Percentiles rank a stretch among this genome's conserved stretches.
Conservation (phyloP, 768 basidiomycete species). For the Collybia mongolica region DNA sequence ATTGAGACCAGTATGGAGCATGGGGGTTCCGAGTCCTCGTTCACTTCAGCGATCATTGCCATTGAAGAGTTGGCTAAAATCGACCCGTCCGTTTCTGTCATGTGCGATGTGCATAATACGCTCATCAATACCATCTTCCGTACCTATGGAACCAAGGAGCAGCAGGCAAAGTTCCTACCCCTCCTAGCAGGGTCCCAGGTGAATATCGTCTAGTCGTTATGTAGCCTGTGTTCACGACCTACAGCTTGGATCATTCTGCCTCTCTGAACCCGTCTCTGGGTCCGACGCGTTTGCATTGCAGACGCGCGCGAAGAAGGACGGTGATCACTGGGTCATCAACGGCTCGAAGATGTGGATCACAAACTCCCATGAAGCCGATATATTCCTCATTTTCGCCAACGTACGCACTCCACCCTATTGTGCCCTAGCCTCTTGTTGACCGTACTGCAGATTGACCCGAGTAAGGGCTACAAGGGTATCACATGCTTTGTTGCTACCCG, state of each 20-base stretch:
- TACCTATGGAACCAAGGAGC: conserved; percentile 78
- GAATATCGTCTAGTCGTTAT: conserved; percentile 2
- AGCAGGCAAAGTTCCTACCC: conserved; percentile 89
- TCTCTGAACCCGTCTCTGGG: conserved; percentile 91
- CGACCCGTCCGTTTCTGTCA: conserved; percentile 93
- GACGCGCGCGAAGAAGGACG: conserved; percentile 87
- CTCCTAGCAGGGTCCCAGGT: conserved; percentile 79
- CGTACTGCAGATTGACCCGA: conserved; percentile 64
- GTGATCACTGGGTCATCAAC: conserved; percentile 82
- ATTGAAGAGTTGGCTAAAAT: conserved; percentile 97
- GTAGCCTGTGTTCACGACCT: not conserved
- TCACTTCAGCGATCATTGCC: conserved; percentile 92
- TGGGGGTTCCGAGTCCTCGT: conserved; percentile 87
- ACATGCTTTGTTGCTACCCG: conserved; percentile 96
- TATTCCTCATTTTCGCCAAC: conserved; percentile 95
- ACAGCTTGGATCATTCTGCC: conserved; percentile 93
- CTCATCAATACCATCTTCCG: conserved; percentile 94
- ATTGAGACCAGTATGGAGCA: conserved; percentile 87
- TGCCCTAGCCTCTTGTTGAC: not conserved
- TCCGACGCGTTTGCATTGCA: conserved; percentile 97
- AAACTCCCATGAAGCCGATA: conserved; percentile 88
- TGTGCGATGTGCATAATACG: conserved; percentile 98
- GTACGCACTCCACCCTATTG: conserved; percentile 37
- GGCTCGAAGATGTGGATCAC: conserved; percentile 99
- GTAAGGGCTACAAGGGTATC: conserved; percentile 98